These are phyloP conservation scores for peach (Prunus persica) DNA, from an alignment of 306 rosid species.

Conservation along the genomic window Prunus_persica_NCBIv2 NC_034009.1:6134001-6134500, in stretches of 20 bases:
- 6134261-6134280: slow-evolving; percentile 99
- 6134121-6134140: slow-evolving; percentile 96
- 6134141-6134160: slow-evolving; percentile 95
- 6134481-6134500: slow-evolving; percentile 94
- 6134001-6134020: slow-evolving; percentile 81
- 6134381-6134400: slow-evolving; percentile 94
- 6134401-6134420: slow-evolving; percentile 97
- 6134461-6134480: slow-evolving; percentile 94
- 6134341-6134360: slow-evolving; percentile 96
- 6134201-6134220: slow-evolving; percentile 99
- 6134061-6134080: slow-evolving; percentile 99
- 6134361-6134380: slow-evolving; percentile 96
- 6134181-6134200: slow-evolving; percentile 97
- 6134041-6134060: slow-evolving; percentile 98
- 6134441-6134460: slow-evolving; percentile 98
- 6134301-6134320: slow-evolving; percentile 92
- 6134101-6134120: slow-evolving; percentile 93
- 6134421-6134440: slow-evolving; percentile 98
- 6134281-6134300: slow-evolving; percentile 97
- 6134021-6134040: slow-evolving; percentile 98
- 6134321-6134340: slow-evolving; percentile 99
- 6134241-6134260: slow-evolving; percentile 98
- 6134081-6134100: slow-evolving; percentile 97
- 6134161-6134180: slow-evolving; percentile 93
- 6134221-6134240: slow-evolving; percentile 99